Conservation (phyloP, 805 yeast genomes). For the Pichia manshurica region DNA sequence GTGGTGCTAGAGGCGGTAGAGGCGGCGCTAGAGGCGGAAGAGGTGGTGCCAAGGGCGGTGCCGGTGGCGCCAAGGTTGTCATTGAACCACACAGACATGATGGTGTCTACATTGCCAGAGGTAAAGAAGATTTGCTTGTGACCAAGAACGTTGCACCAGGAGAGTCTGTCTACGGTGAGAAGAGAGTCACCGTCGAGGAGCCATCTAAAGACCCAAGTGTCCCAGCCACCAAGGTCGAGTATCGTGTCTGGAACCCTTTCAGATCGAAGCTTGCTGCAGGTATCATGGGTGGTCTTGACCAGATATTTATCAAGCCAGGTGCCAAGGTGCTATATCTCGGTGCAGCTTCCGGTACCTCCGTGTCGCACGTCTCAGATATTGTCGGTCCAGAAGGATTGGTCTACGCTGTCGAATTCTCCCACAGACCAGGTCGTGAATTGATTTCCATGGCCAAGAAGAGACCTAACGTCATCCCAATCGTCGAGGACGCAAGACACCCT, state of each 20-base stretch:
- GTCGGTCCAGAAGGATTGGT: slow-evolving; percentile 99
- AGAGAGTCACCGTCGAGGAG: slow-evolving; percentile 89
- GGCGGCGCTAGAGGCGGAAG: slow-evolving; percentile 58
- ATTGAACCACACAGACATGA: slow-evolving; percentile 99
- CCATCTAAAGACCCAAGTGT: slow-evolving; percentile 84
- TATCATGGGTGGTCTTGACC: slow-evolving; percentile 99
- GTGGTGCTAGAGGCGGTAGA: slow-evolving; percentile 49
- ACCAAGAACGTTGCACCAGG: slow-evolving; percentile 98
- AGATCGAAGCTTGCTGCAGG: slow-evolving; percentile 99
- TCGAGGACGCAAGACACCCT: slow-evolving; percentile 99
- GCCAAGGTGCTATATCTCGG: slow-evolving; percentile 95
- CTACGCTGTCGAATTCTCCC: slow-evolving; percentile 98
- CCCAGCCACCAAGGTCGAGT: slow-evolving; percentile 90
- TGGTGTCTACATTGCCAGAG: slow-evolving; percentile 98
- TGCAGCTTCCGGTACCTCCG: slow-evolving; percentile 99
- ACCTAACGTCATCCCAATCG: slow-evolving; percentile 97
- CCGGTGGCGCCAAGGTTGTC: slow-evolving; percentile 94
- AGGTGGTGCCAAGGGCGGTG: slow-evolving; percentile 70
- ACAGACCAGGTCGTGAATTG: slow-evolving; percentile 99
- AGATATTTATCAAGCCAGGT: slow-evolving; percentile 95
- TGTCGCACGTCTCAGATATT: slow-evolving; percentile 95
- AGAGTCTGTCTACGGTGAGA: slow-evolving; percentile 97
- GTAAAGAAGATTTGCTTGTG: slow-evolving; percentile 96
- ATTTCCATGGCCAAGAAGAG: slow-evolving; percentile 99
- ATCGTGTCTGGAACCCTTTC: slow-evolving; percentile 99